Percentiles rank a stretch among this genome's conserved stretches.
Conservation (phyloP, 2,329 filamentous ascomycete species). For the Neofusicoccum sp. region DNA sequence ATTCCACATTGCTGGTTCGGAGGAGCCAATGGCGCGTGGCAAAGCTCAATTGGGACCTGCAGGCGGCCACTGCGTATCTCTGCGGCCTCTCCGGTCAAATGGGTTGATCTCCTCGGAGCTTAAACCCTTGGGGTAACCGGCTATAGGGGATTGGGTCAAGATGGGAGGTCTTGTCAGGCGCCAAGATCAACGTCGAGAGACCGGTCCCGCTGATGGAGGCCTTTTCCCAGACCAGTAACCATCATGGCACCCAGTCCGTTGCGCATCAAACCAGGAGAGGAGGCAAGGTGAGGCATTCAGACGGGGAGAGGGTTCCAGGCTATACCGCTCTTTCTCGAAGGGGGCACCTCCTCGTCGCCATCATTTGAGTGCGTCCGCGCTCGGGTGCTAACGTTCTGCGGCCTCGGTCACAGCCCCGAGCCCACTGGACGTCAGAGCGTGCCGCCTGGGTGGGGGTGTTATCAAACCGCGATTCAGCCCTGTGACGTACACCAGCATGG, state of each 20-base stretch:
- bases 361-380: neutral
- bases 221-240: neutral
- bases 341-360: neutral
- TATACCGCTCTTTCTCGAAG: neutral
- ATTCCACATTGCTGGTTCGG: neutral
- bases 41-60: neutral
- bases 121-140: neutral
- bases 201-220: neutral
- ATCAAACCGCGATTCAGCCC: conserved; percentile 13
- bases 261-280: conserved; percentile 2
- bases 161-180: neutral
- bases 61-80: neutral
- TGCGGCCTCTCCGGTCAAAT: neutral
- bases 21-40: neutral
- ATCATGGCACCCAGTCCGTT: neutral
- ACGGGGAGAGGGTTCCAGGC: neutral
- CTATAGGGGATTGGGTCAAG: conserved; percentile 6
- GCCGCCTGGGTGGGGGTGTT: neutral
- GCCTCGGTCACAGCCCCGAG: neutral
- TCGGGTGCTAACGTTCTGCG: neutral
- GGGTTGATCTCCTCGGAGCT: neutral
- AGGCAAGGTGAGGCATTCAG: neutral
- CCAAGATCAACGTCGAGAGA: neutral
- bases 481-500: neutral
- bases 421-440: conserved; percentile 4